phyloP scores from a whole-genome alignment of 1,284 basidiomycete genomes.

The Puccinia coronata region DNA sequence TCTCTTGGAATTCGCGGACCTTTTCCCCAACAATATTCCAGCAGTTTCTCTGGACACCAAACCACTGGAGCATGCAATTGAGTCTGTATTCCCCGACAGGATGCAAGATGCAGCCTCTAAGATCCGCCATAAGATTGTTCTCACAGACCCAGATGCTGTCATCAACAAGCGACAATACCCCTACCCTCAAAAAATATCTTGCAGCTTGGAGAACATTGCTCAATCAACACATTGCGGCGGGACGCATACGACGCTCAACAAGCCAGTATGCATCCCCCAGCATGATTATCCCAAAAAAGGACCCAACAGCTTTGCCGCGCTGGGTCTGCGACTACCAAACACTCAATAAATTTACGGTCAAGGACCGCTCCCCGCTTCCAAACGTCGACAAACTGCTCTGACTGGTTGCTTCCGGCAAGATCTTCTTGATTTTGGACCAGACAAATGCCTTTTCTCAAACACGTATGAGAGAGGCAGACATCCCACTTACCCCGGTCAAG shows the following conservation, averaged over 20 bases:
- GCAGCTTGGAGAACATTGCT: slow-evolving; percentile 12
- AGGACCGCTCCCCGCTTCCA: slow-evolving; percentile 50
- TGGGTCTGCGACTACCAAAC: no score
- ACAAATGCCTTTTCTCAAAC: no score
- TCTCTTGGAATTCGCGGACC: neutral
- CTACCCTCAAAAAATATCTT: slow-evolving; percentile 11
- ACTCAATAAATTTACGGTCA: no score
- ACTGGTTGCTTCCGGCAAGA: slow-evolving; percentile 50
- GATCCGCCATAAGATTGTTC: slow-evolving; percentile 7
- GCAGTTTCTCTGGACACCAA: neutral
- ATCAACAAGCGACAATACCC: slow-evolving; percentile 13
- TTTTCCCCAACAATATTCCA: no score
- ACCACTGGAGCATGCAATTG: neutral
- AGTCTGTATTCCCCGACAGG: slow-evolving; percentile 5
- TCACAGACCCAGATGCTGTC: neutral
- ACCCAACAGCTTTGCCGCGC: neutral
- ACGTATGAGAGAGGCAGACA: no score
- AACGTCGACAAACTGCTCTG: slow-evolving; percentile 46
- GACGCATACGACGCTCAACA: neutral
- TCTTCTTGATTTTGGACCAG: slow-evolving; percentile 61
- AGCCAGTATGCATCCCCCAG: no score
- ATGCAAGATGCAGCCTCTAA: neutral
- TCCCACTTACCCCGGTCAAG: no score
- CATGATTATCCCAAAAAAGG: slow-evolving; percentile 25
- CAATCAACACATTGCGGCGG: slow-evolving; percentile 10